These are phyloP conservation scores for Fusarium concolor DNA, from an alignment of 2,329 filamentous ascomycete genomes.

Conservation along the genomic window DNA sequence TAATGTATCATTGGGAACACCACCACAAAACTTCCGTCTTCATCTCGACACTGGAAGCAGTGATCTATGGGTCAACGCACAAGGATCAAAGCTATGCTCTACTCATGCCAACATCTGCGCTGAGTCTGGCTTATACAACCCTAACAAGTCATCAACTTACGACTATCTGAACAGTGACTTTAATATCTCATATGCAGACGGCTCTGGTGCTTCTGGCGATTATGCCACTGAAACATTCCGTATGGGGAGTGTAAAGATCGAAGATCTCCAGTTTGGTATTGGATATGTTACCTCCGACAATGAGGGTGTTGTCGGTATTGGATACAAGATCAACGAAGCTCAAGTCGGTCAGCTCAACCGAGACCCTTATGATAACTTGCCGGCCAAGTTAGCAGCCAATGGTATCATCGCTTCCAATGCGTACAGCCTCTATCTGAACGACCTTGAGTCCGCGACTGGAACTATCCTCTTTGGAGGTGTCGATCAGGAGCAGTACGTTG, in stretches of 20 bases:
- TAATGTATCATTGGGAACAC: conserved; percentile 72
- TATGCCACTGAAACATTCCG: conserved; percentile 81
- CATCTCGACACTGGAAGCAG: conserved; percentile 77
- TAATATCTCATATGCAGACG: conserved; percentile 90
- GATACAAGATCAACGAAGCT: conserved; percentile 83
- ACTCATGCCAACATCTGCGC: conserved; percentile 63
- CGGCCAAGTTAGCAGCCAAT: conserved; percentile 70
- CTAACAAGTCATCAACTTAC: conserved; percentile 81
- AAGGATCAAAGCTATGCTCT: conserved; percentile 69
- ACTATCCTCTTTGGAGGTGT: conserved; percentile 81
- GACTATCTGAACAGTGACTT: conserved; percentile 78
- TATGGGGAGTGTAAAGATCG: conserved; percentile 65
- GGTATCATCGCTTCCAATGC: conserved; percentile 73
- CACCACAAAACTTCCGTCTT: conserved; percentile 66
- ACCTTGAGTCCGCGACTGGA: conserved; percentile 73
- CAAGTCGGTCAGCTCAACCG: conserved; percentile 69
- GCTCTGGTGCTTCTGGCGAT: conserved; percentile 79
- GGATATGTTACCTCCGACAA: conserved; percentile 69
- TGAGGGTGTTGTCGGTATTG: conserved; percentile 87
- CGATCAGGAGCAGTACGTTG: conserved; percentile 73
- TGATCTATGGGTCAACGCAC: conserved; percentile 77
- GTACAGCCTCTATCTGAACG: conserved; percentile 82
- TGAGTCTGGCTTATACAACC: conserved; percentile 73
- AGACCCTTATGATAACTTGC: conserved; percentile 74
- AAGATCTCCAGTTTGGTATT: conserved; percentile 76